A percentile compares a stretch with the other conserved stretches of the same genome.
phyloP scores from a whole-genome alignment of 257 asterid genomes.

The Vinca minor region DNA sequence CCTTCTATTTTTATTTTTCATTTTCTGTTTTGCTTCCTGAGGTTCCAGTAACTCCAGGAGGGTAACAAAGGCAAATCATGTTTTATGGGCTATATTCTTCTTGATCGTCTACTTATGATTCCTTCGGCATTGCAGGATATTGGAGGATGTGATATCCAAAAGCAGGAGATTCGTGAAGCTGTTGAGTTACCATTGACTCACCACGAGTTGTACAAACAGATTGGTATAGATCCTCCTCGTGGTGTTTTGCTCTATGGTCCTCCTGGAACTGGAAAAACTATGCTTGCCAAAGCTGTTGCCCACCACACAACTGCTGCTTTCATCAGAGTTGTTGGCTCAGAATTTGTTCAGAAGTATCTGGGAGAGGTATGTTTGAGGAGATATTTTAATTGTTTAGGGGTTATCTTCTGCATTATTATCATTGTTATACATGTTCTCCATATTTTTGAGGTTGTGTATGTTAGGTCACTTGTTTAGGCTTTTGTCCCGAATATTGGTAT shows the following conservation, averaged over 20 bases:
- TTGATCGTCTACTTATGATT: background rate
- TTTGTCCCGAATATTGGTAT: background rate
- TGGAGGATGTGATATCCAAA: conserved; percentile 84
- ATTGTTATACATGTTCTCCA: background rate
- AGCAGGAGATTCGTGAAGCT: conserved; percentile 88
- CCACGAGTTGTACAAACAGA: conserved; percentile 72
- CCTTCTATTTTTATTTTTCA: background rate
- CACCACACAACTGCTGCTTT: conserved; percentile 80
- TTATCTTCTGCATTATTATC: too few species aligned
- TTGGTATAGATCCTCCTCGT: conserved; percentile 87
- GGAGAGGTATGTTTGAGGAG: conserved; percentile 55
- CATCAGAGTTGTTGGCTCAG: conserved; percentile 84
- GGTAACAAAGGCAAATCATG: too few species aligned
- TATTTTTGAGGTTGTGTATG: background rate
- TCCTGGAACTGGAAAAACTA: conserved; percentile 85
- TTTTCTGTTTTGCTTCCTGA: too few species aligned
- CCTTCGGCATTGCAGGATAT: conserved; percentile 42
- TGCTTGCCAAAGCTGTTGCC: conserved; percentile 91
- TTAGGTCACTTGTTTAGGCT: background rate
- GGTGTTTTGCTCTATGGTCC: conserved; percentile 89
- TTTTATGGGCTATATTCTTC: background rate
- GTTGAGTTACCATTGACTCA: conserved; percentile 82
- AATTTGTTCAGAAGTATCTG: conserved; percentile 80
- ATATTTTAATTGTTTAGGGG: background rate
- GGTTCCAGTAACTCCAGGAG: background rate